A percentile compares a stretch with the other conserved stretches of the same genome.
These are phyloP conservation scores for Ceratocystis cacaofunesta DNA, from an alignment of 2,329 filamentous ascomycete species.

Conservation along the genomic window DNA sequence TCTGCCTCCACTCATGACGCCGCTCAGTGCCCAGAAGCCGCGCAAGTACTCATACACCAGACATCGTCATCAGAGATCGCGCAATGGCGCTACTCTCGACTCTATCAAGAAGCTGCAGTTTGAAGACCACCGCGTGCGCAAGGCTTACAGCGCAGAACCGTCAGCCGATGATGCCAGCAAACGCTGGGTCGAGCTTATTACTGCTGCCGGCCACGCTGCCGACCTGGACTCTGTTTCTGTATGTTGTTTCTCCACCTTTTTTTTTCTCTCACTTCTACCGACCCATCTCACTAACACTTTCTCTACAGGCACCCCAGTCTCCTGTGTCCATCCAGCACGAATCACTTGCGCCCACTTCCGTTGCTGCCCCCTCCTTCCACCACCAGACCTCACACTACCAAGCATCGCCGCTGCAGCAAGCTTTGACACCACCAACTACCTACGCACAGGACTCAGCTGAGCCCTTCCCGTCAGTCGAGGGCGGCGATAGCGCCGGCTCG, in stretches of 20 bases:
- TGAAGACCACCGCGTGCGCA: slow-evolving; percentile 49
- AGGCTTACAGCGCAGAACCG: slow-evolving; percentile 77
- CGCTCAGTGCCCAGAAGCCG: slow-evolving; percentile 54
- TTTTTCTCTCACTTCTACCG: background rate
- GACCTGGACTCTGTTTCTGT: slow-evolving; percentile 85
- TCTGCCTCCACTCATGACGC: slow-evolving; percentile 65
- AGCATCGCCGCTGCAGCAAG: slow-evolving; percentile 79
- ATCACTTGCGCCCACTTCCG: slow-evolving; percentile 43
- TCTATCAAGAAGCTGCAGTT: slow-evolving; percentile 26
- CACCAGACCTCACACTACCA: slow-evolving; percentile 47
- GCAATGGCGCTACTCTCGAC: background rate
- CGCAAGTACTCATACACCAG: slow-evolving; percentile 80
- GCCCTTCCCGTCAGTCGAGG: slow-evolving; percentile 80
- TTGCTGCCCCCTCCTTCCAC: slow-evolving; percentile 45
- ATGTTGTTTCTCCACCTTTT: slow-evolving; percentile 28
- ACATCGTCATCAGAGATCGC: slow-evolving; percentile 56
- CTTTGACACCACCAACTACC: slow-evolving; percentile 64
- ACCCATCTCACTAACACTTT: background rate
- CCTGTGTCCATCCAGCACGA: slow-evolving; percentile 48
- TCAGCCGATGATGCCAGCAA: slow-evolving; percentile 63
- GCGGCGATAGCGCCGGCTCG: slow-evolving; percentile 56
- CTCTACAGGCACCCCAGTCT: slow-evolving; percentile 44
- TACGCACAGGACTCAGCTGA: slow-evolving; percentile 52
- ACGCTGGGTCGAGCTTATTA: slow-evolving; percentile 91
- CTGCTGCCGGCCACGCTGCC: slow-evolving; percentile 58